Conservation (phyloP, 441 rosid species). For the Syzygium syzygioides region DNA sequence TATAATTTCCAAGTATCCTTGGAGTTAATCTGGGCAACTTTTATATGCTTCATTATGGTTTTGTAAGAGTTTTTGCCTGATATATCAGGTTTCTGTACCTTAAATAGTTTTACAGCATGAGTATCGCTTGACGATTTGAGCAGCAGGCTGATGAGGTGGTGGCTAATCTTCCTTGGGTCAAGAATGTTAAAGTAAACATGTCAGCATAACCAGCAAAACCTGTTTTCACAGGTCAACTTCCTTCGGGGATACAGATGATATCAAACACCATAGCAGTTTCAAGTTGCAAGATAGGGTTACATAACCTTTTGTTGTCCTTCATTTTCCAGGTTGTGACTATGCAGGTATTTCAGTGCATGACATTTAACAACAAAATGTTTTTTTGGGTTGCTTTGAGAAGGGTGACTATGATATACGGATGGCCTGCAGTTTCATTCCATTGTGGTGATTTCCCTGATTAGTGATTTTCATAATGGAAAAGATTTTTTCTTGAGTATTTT, state of each 20-base stretch:
- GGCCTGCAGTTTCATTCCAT: not conserved
- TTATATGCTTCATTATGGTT: not conserved
- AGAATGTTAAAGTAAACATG: slow-evolving; percentile 76
- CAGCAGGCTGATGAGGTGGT: slow-evolving; percentile 78
- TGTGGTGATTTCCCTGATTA: not conserved
- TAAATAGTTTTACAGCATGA: not conserved
- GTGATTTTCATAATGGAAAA: not conserved
- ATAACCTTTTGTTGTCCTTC: not conserved
- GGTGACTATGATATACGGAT: not conserved
- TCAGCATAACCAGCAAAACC: slow-evolving; percentile 93
- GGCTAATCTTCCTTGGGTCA: slow-evolving; percentile 72
- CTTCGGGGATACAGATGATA: slow-evolving; percentile 65
- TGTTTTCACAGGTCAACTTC: slow-evolving; percentile 62
- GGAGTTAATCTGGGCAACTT: not conserved
- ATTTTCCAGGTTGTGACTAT: not conserved
- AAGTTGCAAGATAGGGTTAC: slow-evolving; percentile 74
- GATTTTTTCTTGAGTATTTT: not conserved
- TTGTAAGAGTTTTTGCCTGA: not conserved
- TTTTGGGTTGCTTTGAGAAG: not conserved
- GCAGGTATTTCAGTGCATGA: not conserved
- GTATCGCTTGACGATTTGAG: slow-evolving; percentile 55
- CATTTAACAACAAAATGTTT: not conserved
- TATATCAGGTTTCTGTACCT: not conserved
- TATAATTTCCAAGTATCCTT: not conserved
- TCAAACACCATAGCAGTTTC: slow-evolving; percentile 81